Evolutionary conservation across 2,329 filamentous ascomycete genomes (phyloP).

Genomic region (Graphilbum ipis-grandicollis): DNA sequence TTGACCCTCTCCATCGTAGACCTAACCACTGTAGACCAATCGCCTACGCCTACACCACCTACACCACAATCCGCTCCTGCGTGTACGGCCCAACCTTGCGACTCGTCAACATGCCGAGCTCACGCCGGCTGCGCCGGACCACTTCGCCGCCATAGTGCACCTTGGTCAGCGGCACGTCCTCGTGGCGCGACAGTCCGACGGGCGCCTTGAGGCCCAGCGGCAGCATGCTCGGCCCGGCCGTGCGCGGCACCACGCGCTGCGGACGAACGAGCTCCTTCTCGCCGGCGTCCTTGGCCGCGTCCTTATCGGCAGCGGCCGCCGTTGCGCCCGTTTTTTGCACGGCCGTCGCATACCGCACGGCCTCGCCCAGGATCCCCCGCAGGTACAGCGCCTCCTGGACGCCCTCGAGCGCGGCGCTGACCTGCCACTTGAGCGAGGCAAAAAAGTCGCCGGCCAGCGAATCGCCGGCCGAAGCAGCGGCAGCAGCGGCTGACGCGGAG

Average conservation of each 20-base stretch:
- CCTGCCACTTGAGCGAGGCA: constrained; percentile 46
- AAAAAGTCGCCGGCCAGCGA: constrained; percentile 51
- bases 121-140: constrained; percentile 48
- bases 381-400: constrained; percentile 52
- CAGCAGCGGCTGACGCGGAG: too few relatives aligned
- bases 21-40: too few relatives aligned
- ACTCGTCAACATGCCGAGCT: constrained; percentile 62
- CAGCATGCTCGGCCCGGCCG: constrained; percentile 24
- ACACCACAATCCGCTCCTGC: constrained; percentile 54
- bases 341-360: constrained; percentile 38
- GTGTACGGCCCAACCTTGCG: constrained; percentile 71
- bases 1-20: too few relatives aligned
- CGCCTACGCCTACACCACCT: too few relatives aligned
- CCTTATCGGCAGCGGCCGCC: constrained; percentile 45
- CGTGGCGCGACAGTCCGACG: background rate
- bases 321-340: constrained; percentile 28
- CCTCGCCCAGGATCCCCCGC: constrained; percentile 46
- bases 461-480: too few relatives aligned
- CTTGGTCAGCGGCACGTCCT: constrained; percentile 28
- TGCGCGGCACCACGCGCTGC: constrained; percentile 23
- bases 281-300: constrained; percentile 15
- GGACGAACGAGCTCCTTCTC: constrained; percentile 27
- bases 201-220: constrained; percentile 54
- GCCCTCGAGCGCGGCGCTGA: constrained; percentile 54
- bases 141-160: constrained; percentile 53